Conservation (phyloP, 1,284 basidiomycete species). For the Rhodotorula sp. region DNA sequence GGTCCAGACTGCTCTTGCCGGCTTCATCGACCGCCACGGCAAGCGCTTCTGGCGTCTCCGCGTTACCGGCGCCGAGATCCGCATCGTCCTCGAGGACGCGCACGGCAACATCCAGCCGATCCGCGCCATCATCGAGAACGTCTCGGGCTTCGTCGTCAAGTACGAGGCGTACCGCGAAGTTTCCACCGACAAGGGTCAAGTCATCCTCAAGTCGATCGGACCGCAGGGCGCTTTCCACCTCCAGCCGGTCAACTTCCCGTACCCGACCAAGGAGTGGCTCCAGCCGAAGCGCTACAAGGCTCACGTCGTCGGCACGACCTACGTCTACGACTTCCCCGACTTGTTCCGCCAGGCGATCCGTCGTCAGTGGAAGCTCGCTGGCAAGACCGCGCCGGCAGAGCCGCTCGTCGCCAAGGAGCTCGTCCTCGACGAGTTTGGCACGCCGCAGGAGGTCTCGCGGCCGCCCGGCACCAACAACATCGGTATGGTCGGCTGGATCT, state of each 20-base stretch:
- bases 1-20: conserved; percentile 89
- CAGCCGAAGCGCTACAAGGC: conserved; percentile 99
- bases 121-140: conserved; percentile 96
- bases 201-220: conserved; percentile 93
- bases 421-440: conserved; percentile 88
- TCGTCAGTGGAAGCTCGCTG: conserved; percentile 82
- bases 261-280: conserved; percentile 97
- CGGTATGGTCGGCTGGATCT: conserved; percentile 99
- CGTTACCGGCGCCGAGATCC: conserved; percentile 96
- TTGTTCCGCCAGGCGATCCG: conserved; percentile 95
- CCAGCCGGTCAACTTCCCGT: conserved; percentile 86
- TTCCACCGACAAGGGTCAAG: conserved; percentile 87
- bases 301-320: conserved; percentile 97
- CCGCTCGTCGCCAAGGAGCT: conserved; percentile 83
- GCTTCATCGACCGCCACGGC: conserved; percentile 97
- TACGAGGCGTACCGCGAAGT: conserved; percentile 99
- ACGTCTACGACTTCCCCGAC: conserved; percentile 97
- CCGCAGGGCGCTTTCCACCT: conserved; percentile 85
- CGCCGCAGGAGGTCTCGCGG: conserved; percentile 83
- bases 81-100: conserved; percentile 87
- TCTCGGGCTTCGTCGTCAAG: conserved; percentile 97
- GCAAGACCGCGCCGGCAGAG: conserved; percentile 65
- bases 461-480: conserved; percentile 90
- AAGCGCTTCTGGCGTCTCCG: conserved; percentile 97
- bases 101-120: conserved; percentile 93